A percentile compares a stretch with the other conserved stretches of the same genome.
These are phyloP conservation scores for Aspergillus texensis DNA, from an alignment of 2,329 filamentous ascomycete species.

Conservation along the genomic window DNA sequence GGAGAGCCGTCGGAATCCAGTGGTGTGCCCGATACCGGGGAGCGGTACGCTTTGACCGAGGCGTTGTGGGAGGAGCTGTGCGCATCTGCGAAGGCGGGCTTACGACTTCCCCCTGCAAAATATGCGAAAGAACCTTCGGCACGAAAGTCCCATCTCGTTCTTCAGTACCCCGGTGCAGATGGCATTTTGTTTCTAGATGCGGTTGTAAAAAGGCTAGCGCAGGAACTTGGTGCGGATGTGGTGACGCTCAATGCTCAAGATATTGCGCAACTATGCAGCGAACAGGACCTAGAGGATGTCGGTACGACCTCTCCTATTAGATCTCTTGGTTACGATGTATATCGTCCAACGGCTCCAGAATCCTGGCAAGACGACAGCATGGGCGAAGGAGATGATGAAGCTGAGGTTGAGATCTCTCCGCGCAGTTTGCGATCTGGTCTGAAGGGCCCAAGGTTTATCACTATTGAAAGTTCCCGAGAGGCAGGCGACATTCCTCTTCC, in stretches of 20 bases:
- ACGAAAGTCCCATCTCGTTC: slow-evolving; percentile 58
- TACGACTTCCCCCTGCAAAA: slow-evolving; percentile 45
- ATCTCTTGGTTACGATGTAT: slow-evolving; percentile 59
- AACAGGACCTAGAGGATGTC: slow-evolving; percentile 43
- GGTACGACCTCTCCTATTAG: slow-evolving; percentile 39
- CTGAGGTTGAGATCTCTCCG: slow-evolving; percentile 21
- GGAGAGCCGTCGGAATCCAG: slow-evolving; percentile 22
- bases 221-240: slow-evolving; percentile 53
- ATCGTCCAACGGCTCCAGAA: slow-evolving; percentile 38
- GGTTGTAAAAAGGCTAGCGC: slow-evolving; percentile 66
- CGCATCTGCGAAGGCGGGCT: slow-evolving; percentile 54
- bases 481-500: slow-evolving; percentile 37
- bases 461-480: slow-evolving; percentile 36
- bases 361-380: slow-evolving; percentile 47
- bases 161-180: slow-evolving; percentile 62
- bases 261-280: slow-evolving; percentile 47
- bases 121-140: slow-evolving; percentile 51
- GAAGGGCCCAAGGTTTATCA: slow-evolving; percentile 34
- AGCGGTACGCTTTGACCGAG: slow-evolving; percentile 44
- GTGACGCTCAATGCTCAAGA: slow-evolving; percentile 50
- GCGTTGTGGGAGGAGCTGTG: slow-evolving; percentile 53
- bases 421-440: slow-evolving; percentile 24
- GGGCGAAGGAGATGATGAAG: slow-evolving; percentile 48
- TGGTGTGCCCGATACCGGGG: slow-evolving; percentile 20
- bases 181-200: slow-evolving; percentile 58